Percentiles rank a stretch among this genome's conserved stretches.
phyloP scores from a whole-genome alignment of 345 rosid genomes.

The Balakata baccata region DNA sequence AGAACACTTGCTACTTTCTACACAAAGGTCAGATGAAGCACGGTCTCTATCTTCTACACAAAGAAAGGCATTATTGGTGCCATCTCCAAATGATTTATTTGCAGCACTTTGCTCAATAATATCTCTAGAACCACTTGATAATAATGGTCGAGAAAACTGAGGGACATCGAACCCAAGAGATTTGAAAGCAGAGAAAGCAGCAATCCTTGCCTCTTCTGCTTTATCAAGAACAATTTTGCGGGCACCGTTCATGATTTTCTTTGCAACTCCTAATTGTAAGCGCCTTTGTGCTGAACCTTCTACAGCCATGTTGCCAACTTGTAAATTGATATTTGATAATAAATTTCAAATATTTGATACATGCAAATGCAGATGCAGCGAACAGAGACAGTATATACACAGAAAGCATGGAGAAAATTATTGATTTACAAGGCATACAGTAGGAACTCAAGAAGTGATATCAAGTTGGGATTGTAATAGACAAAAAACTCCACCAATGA shows the following conservation, averaged over 20 bases:
- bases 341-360: background rate
- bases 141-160: conserved; percentile 54
- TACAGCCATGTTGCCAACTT: conserved; percentile 24
- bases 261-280: conserved; percentile 76
- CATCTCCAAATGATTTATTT: conserved; percentile 30
- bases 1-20: conserved; percentile 33
- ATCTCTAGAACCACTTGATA: conserved; percentile 35
- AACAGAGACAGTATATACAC: background rate
- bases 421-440: background rate
- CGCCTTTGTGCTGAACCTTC: conserved; percentile 73
- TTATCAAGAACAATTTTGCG: conserved; percentile 93
- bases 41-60: conserved; percentile 31
- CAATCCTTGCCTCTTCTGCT: conserved; percentile 92
- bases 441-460: background rate
- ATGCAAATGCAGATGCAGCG: background rate
- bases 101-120: conserved; percentile 32
- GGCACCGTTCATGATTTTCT: conserved; percentile 91
- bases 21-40: conserved; percentile 26
- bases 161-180: conserved; percentile 75
- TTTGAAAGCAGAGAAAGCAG: conserved; percentile 89
- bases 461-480: background rate
- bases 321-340: conserved; percentile 9
- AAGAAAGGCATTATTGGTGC: conserved; percentile 27
- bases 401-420: background rate
- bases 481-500: background rate